A percentile compares a stretch with the other conserved stretches of the same genome.
phyloP scores from a whole-genome alignment of 2,329 filamentous ascomycete species.

The Arthrobotrys pseudoclavata region DNA sequence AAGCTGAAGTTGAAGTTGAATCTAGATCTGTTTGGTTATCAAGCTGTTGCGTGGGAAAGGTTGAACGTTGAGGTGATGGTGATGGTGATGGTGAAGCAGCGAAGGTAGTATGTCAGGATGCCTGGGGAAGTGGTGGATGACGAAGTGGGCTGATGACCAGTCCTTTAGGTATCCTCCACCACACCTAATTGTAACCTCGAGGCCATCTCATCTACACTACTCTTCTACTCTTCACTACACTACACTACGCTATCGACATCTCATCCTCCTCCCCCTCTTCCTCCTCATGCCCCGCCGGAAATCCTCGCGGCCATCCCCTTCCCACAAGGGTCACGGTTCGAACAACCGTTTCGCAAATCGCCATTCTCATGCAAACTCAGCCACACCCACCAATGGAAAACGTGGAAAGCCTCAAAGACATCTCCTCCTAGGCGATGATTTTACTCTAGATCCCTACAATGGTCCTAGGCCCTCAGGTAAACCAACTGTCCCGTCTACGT shows the following conservation, averaged over 20 bases:
- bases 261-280: neutral
- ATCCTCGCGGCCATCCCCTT: constrained; percentile 23
- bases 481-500: constrained; percentile 7
- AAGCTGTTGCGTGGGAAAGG: neutral
- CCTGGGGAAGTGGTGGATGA: constrained; percentile 30
- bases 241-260: neutral
- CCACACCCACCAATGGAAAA: constrained; percentile 24
- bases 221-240: neutral
- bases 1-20: neutral
- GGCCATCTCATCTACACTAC: constrained; percentile 69
- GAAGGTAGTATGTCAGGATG: neutral
- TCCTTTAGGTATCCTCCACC: constrained; percentile 7
- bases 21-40: neutral
- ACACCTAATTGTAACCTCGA: too few relatives aligned
- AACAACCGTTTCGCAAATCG: constrained; percentile 27
- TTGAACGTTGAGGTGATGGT: neutral
- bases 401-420: constrained; percentile 35
- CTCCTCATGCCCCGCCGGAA: constrained; percentile 49
- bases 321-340: constrained; percentile 3
- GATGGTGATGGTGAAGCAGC: neutral
- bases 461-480: constrained; percentile 38
- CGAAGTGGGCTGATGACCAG: constrained; percentile 36
- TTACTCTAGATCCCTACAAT: constrained; percentile 15
- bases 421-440: constrained; percentile 41
- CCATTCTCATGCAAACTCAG: neutral